These are phyloP conservation scores for Blastocystis sp. DNA, from an alignment of 352 stramenopile genomes.

Conservation along the genomic window DNA sequence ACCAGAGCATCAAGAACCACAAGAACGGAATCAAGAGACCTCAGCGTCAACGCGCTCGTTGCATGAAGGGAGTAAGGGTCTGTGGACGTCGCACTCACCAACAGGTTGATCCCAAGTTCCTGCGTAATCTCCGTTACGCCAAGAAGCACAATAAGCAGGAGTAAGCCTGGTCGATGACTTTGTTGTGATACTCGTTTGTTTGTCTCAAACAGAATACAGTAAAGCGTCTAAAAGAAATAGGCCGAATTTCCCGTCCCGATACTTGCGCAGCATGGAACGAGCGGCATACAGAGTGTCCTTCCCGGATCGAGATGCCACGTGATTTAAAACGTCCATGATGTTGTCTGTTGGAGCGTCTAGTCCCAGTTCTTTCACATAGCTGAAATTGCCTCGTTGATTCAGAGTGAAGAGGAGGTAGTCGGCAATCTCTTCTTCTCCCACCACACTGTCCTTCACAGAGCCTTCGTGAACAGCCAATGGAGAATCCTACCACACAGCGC, in stretches of 20 bases:
- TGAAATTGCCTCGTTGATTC: conserved; percentile 70
- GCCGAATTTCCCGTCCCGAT: conserved; percentile 41
- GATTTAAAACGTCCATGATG: conserved; percentile 67
- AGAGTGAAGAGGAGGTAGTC: conserved; percentile 77
- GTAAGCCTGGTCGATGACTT: conserved; percentile 22
- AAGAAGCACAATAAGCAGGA: conserved; percentile 80
- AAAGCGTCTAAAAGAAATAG: conserved; percentile 50
- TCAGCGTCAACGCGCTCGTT: conserved; percentile 75
- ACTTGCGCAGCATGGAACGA: background rate
- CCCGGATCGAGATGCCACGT: conserved; percentile 60
- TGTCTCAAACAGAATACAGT: conserved; percentile 13
- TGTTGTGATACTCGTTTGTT: background rate
- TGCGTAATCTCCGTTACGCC: conserved; percentile 76
- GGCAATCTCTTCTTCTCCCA: conserved; percentile 73
- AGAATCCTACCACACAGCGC: conserved; percentile 64
- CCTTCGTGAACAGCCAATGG: conserved; percentile 52
- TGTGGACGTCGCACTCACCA: background rate
- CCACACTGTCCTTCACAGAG: conserved; percentile 74
- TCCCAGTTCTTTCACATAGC: conserved; percentile 70
- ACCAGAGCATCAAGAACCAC: conserved; percentile 78
- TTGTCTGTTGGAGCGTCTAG: conserved; percentile 68
- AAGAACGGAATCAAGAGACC: conserved; percentile 78
- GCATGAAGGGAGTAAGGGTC: conserved; percentile 69
- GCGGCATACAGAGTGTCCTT: conserved; percentile 22
- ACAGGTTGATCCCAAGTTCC: conserved; percentile 76